These are phyloP conservation scores for Fusarium tjaetaba DNA, from an alignment of 2,329 filamentous ascomycete genomes.

Conservation along the genomic window DNA sequence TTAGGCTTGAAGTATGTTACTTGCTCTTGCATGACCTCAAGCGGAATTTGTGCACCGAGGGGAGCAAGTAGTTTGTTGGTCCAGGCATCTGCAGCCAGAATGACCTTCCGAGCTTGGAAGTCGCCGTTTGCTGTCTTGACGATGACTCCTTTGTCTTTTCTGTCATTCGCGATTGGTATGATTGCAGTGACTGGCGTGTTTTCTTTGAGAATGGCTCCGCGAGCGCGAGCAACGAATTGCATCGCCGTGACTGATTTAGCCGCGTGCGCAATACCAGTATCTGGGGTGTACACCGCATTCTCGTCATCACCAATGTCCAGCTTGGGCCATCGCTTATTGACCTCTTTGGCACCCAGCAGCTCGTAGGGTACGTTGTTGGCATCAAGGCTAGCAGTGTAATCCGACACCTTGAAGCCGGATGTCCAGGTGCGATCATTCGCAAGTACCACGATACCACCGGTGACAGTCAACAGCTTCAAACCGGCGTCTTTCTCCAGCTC, in stretches of 20 bases:
- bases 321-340: background rate
- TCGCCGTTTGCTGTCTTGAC: background rate
- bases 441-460: background rate
- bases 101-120: background rate
- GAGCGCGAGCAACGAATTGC: constrained; percentile 1
- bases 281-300: background rate
- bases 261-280: constrained; percentile 6
- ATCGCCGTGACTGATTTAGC: background rate
- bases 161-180: background rate
- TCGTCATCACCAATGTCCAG: background rate
- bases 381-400: background rate
- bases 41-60: background rate
- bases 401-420: background rate
- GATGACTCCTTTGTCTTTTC: background rate
- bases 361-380: constrained; percentile 2
- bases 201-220: background rate
- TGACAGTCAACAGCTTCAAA: background rate
- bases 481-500: background rate
- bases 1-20: background rate
- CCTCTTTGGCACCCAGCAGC: background rate
- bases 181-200: background rate
- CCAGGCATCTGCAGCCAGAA: constrained; percentile 6
- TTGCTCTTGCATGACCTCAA: constrained; percentile 3
- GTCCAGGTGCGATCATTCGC: background rate
- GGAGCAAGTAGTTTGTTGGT: background rate